Evolutionary conservation across 2,329 filamentous ascomycete genomes (phyloP).

Genomic region (Paracoccidioides lutzii): DNA sequence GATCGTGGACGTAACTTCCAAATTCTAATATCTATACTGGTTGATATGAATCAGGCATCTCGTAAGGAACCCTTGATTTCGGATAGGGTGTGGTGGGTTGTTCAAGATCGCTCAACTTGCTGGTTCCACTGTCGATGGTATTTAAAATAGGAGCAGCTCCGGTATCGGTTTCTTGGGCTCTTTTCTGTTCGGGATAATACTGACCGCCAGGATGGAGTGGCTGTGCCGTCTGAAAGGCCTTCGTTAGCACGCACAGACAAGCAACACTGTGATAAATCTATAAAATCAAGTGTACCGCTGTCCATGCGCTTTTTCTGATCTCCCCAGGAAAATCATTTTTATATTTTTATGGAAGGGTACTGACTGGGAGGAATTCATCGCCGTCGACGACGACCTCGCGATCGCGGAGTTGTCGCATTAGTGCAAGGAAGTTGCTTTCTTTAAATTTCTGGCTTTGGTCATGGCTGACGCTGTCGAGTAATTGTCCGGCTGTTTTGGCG

Average conservation of each 20-base stretch:
- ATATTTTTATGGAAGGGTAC: slow-evolving; percentile 26
- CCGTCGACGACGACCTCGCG: slow-evolving; percentile 60
- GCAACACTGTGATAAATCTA: slow-evolving; percentile 17
- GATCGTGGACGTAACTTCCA: neutral
- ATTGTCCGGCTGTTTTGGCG: slow-evolving; percentile 55
- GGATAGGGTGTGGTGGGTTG: slow-evolving; percentile 6
- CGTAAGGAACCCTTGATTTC: slow-evolving; percentile 2
- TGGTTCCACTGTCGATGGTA: slow-evolving; percentile 9
- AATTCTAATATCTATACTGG: neutral
- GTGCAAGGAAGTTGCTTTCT: slow-evolving; percentile 59
- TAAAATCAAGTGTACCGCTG: slow-evolving; percentile 24
- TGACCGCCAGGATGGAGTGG: slow-evolving; percentile 36
- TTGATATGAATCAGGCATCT: neutral
- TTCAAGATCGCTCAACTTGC: slow-evolving; percentile 16
- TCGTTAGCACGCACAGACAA: slow-evolving; percentile 21
- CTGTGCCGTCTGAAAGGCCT: slow-evolving; percentile 24
- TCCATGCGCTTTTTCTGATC: slow-evolving; percentile 19
- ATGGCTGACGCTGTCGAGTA: slow-evolving; percentile 55
- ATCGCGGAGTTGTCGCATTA: slow-evolving; percentile 66
- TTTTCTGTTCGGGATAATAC: slow-evolving; percentile 28
- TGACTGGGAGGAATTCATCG: slow-evolving; percentile 42
- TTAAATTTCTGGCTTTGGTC: slow-evolving; percentile 63
- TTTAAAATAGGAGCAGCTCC: neutral
- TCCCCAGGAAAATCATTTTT: slow-evolving; percentile 15
- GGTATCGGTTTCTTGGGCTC: neutral